Evolutionary conservation across 345 rosid genomes (phyloP).

Genomic region (Gynandropsis gynandra): DNA sequence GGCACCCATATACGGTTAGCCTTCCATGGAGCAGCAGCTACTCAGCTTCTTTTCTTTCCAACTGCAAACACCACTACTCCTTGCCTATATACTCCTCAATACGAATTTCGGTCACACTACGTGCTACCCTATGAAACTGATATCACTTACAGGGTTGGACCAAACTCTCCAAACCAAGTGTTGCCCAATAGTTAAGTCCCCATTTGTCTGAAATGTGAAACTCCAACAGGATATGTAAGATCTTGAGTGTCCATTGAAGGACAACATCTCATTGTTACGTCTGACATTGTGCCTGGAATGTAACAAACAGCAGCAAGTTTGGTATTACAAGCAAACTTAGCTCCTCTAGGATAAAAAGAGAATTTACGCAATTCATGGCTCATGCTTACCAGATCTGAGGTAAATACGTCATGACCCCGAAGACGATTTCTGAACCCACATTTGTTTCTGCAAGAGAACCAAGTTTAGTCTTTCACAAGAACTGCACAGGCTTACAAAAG

Average conservation of each 20-base stretch:
- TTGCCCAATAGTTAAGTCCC: slow-evolving; percentile 26
- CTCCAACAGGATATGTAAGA: slow-evolving; percentile 23
- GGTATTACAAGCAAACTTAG: too few species aligned
- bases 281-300: too few species aligned
- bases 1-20: too few species aligned
- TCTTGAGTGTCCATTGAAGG: slow-evolving; percentile 1
- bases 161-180: slow-evolving; percentile 23
- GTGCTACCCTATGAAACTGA: slow-evolving; percentile 22
- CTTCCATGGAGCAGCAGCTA: too few species aligned
- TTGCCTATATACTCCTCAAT: too few species aligned
- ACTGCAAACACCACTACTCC: too few species aligned
- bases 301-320: too few species aligned
- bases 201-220: slow-evolving; percentile 26
- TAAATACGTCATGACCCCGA: slow-evolving; percentile 45
- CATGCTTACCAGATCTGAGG: slow-evolving; percentile 29
- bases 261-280: too few species aligned
- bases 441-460: slow-evolving; percentile 59
- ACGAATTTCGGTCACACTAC: slow-evolving; percentile 18
- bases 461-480: slow-evolving; percentile 9
- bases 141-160: slow-evolving; percentile 21
- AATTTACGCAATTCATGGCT: too few species aligned
- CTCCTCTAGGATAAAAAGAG: too few species aligned
- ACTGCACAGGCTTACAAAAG: slow-evolving; percentile 9
- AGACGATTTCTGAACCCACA: slow-evolving; percentile 74
- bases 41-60: too few species aligned